Conservation (phyloP, 139 green algal species). For the Diplosphaera chodatii region DNA sequence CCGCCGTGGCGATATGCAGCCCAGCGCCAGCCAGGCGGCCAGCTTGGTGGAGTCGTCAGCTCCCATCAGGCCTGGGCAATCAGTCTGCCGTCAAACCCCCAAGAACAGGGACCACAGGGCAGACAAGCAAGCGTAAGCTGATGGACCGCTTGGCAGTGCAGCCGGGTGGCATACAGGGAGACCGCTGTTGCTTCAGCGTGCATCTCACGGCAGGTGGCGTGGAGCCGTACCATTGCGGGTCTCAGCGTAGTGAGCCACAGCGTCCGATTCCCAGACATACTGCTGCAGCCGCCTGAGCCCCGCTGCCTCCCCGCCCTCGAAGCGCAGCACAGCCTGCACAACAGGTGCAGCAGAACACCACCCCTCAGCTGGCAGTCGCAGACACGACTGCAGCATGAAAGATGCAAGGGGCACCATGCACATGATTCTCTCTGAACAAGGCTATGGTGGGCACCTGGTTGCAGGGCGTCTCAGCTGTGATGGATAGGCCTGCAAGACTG, state of each 20-base stretch:
- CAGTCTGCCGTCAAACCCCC: too few species aligned
- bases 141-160: too few species aligned
- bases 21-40: conserved; percentile 51
- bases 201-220: too few species aligned
- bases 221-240: conserved; percentile 32
- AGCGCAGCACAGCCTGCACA: conserved; percentile 54
- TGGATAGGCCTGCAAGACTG: neutral
- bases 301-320: conserved; percentile 83
- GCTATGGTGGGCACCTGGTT: too few species aligned
- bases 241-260: conserved; percentile 69
- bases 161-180: neutral
- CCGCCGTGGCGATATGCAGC: conserved; percentile 58
- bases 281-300: conserved; percentile 81
- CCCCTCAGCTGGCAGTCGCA: neutral
- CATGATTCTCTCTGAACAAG: neutral
- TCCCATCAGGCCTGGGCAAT: neutral
- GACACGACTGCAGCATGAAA: too few species aligned
- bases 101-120: too few species aligned
- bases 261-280: conserved; percentile 88
- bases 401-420: too few species aligned
- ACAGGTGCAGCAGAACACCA: neutral
- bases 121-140: too few species aligned
- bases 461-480: too few species aligned
- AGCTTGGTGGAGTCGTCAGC: conserved; percentile 67
- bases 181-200: too few species aligned